Conservation (phyloP, 2,329 filamentous ascomycete genomes). For the Verticillium nonalfalfae region DNA sequence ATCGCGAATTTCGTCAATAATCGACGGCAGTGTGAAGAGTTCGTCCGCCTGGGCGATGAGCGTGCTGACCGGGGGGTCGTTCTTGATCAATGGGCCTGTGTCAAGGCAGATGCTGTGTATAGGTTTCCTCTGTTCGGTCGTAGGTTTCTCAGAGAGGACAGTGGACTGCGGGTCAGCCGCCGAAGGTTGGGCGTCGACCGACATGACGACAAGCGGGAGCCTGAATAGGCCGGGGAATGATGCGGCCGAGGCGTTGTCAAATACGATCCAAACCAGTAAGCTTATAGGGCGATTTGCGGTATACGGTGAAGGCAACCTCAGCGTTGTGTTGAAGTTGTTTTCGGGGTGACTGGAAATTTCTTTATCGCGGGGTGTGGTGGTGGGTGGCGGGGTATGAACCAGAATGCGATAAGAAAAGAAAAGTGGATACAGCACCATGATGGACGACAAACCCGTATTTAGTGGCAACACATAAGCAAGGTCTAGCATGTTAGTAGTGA, state of each 20-base stretch:
- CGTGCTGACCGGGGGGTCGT: conserved; percentile 78
- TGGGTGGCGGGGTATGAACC: background rate
- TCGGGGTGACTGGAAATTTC: background rate
- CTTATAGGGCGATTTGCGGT: background rate
- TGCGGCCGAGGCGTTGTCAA: background rate
- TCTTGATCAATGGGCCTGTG: conserved; percentile 88
- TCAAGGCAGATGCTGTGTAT: conserved; percentile 84
- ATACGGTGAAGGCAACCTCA: background rate
- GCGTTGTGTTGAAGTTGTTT: background rate
- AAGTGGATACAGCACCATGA: background rate
- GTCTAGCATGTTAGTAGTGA: background rate
- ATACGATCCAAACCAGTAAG: background rate
- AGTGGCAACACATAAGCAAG: no score
- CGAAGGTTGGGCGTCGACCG: background rate
- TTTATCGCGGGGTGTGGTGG: background rate
- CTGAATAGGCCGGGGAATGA: no score
- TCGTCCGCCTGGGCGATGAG: conserved; percentile 71
- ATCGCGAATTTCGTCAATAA: conserved; percentile 85
- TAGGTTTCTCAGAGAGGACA: background rate
- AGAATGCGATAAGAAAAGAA: background rate
- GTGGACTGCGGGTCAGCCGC: background rate
- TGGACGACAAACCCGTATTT: background rate
- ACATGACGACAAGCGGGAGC: background rate
- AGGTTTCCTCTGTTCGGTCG: conserved; percentile 41
- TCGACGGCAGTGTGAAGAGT: conserved; percentile 77